phyloP scores from a whole-genome alignment of 2,329 filamentous ascomycete genomes.

The Chaetomiaceae sp. region DNA sequence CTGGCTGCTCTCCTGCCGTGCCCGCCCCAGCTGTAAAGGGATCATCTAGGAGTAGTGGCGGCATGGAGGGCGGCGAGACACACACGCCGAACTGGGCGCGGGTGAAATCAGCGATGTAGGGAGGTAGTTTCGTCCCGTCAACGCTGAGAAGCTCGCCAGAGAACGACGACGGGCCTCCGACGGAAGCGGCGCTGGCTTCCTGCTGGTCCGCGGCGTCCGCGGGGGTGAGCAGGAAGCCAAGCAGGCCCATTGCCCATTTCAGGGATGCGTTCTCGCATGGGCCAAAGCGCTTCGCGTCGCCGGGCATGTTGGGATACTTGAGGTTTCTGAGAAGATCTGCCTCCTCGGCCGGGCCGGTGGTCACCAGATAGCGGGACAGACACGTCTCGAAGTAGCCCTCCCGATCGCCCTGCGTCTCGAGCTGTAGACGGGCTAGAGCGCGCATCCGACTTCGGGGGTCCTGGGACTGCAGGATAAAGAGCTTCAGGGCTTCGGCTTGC shows the following conservation, averaged over 20 bases:
- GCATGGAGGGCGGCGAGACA: background rate
- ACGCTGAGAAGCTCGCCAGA: background rate
- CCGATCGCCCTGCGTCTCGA: conserved; percentile 16
- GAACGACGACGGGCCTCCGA: background rate
- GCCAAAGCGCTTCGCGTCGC: background rate
- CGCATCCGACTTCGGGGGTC: conserved; percentile 11
- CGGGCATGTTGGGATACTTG: background rate
- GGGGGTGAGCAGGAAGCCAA: background rate
- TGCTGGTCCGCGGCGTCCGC: background rate
- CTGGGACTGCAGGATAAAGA: conserved; percentile 13
- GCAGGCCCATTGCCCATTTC: conserved; percentile 9
- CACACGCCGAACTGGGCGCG: background rate
- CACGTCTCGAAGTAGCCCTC: conserved; percentile 17
- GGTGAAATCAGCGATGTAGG: background rate
- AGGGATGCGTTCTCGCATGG: conserved; percentile 5
- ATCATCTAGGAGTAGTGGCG: background rate
- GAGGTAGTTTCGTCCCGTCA: conserved; percentile 1
- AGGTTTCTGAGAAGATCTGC: background rate
- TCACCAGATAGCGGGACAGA: conserved; percentile 15
- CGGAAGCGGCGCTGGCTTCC: background rate
- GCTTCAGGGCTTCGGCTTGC: conserved; percentile 11
- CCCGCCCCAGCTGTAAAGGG: background rate
- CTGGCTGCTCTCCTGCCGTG: background rate
- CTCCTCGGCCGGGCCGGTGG: conserved; percentile 1
- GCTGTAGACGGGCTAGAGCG: conserved; percentile 11